phyloP scores from a whole-genome alignment of 208 protist genomes.

The Leishmania arabica region DNA sequence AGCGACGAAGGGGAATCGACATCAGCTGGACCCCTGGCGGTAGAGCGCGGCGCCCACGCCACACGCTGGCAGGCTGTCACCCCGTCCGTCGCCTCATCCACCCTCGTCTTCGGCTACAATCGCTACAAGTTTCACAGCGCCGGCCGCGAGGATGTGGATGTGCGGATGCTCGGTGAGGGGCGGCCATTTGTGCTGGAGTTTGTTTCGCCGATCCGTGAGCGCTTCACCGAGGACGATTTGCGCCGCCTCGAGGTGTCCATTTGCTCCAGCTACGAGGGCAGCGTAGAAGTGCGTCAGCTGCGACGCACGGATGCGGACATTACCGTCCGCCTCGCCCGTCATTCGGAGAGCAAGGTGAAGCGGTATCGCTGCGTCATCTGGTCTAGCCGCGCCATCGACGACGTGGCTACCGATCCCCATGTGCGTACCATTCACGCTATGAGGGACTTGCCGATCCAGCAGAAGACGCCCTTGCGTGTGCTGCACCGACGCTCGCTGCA shows the following conservation, averaged over 20 bases:
- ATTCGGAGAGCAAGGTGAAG: constrained; percentile 92
- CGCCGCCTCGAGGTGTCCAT: constrained; percentile 40
- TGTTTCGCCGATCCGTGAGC: constrained; percentile 62
- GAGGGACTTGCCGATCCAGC: constrained; percentile 65
- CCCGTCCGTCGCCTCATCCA: constrained; percentile 26
- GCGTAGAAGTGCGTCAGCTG: constrained; percentile 69
- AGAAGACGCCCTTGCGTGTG: constrained; percentile 94
- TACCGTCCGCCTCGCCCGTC: constrained; percentile 76
- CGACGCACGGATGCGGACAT: constrained; percentile 62
- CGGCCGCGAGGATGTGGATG: constrained; percentile 95
- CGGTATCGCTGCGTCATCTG: constrained; percentile 89
- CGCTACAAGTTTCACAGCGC: constrained; percentile 93
- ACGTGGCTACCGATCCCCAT: constrained; percentile 39
- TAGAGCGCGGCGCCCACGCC: constrained; percentile 30
- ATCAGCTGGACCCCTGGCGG: not conserved
- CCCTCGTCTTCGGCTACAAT: constrained; percentile 69
- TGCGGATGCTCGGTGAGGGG: constrained; percentile 94
- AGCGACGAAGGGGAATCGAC: not conserved
- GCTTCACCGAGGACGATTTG: constrained; percentile 60
- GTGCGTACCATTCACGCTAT: constrained; percentile 45
- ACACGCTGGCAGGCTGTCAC: constrained; percentile 40
- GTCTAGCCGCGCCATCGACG: constrained; percentile 63
- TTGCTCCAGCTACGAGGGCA: constrained; percentile 62
- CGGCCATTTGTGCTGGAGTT: constrained; percentile 94
- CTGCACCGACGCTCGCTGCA: constrained; percentile 94